phyloP scores from a whole-genome alignment of 2,329 filamentous ascomycete genomes.

The Eutypella sp. region DNA sequence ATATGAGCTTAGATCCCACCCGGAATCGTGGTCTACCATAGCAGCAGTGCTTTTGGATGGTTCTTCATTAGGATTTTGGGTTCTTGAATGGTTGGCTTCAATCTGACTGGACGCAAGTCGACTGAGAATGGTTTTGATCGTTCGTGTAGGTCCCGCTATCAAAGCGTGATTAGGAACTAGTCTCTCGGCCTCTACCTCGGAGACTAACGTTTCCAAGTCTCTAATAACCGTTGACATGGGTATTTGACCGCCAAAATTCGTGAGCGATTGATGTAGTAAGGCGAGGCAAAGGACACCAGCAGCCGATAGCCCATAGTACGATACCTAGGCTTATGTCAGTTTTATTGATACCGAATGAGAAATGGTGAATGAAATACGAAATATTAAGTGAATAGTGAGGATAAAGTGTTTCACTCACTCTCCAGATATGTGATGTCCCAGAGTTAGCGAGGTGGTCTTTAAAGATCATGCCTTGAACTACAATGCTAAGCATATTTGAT shows the following conservation, averaged over 20 bases:
- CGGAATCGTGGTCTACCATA: constrained; percentile 1
- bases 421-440: constrained; percentile 27
- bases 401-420: constrained; percentile 17
- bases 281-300: constrained; percentile 27
- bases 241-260: neutral
- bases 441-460: constrained; percentile 27
- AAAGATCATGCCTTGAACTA: constrained; percentile 24
- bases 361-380: neutral
- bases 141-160: constrained; percentile 21
- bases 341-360: neutral
- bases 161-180: constrained; percentile 25
- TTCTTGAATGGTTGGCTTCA: neutral
- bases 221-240: constrained; percentile 20
- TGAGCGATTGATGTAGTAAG: constrained; percentile 14
- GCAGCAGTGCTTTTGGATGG: constrained; percentile 1
- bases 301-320: constrained; percentile 29
- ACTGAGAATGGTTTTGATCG: constrained; percentile 23
- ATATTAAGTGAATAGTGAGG: neutral
- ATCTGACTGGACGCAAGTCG: neutral
- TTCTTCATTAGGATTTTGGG: constrained; percentile 1
- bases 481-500: constrained; percentile 23
- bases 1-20: constrained; percentile 10
- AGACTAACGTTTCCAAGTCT: constrained; percentile 26
- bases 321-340: constrained; percentile 16
- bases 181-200: constrained; percentile 25